Base-by-base conservation (phyloP, 768 basidiomycete genomes). In the Pholiota conissans region DNA sequence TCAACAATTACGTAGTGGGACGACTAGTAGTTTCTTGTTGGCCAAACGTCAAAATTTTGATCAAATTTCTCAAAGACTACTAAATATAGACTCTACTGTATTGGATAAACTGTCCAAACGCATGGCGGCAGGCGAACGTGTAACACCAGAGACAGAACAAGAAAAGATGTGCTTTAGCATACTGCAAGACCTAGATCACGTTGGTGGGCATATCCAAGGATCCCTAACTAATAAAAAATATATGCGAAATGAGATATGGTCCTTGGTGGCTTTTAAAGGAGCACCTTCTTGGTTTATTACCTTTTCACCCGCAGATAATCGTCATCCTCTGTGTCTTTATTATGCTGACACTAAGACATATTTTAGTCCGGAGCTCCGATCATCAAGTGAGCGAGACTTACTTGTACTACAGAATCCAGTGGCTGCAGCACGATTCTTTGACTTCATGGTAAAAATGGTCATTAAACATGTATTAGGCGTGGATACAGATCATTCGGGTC, bases 371-470 rank as follows among this genome's bases (percentile, higher is more conserved):
- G n/a, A 32, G 24, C 50, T 64, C 3, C 39, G n/a, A 26, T 26
- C 37, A 22, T 50, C 52, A 53, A 55, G 61, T 56, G 61, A 65
- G 24, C 39, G 61, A 39, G 46, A n/a, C 47, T 60, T 18, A 54
- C 63, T 26, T 49, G 56, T 65, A 20, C 49, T 61, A 1, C n/a
- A 46, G 5, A 74, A 74, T 57, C 73, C 71, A 2, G 71, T 72
- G 0, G 73, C 70, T 3, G 63, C 61, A 20, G 71, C 74, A 1
- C 28, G 69, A 3, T 73, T 76, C 45, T 76, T 74, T 55, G 55
- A 73, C 48, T 66, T 68, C 14, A 65, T 74, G 57, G 65, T 71
- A 0, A 14, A 65, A 3, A 47, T 60, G 0, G 69, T 73, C 40
- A 62, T 74, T 2, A 61, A 62, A 9, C 60, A 72, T 58, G 57